phyloP scores from a whole-genome alignment of 2,329 filamentous ascomycete species.

The Cercospora beticola region DNA sequence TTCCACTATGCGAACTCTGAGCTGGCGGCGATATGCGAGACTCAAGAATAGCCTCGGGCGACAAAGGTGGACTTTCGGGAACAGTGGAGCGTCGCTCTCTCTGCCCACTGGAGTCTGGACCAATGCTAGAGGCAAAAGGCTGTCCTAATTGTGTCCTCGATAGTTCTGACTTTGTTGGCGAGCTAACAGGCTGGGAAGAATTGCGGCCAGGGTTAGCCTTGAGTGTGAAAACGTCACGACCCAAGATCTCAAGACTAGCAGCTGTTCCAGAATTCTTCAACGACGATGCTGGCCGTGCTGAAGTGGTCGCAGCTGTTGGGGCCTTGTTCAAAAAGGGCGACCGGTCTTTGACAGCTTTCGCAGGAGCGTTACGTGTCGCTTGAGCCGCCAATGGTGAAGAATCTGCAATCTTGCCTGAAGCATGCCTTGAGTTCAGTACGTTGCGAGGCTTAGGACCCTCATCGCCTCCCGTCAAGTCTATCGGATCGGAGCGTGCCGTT shows the following conservation, averaged over 20 bases:
- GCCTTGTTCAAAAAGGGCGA: neutral
- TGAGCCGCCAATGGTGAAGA: neutral
- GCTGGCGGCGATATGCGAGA: neutral
- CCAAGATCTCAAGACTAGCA: neutral
- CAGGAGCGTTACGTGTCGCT: neutral
- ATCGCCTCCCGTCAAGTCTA: neutral
- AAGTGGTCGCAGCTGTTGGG: neutral
- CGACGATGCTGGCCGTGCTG: neutral
- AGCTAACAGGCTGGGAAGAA: neutral
- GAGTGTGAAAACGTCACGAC: neutral
- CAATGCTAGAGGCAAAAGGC: neutral
- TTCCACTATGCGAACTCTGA: neutral
- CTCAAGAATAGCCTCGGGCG: neutral
- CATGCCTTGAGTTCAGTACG: neutral
- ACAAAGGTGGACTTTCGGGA: slow-evolving; percentile 9
- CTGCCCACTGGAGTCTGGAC: neutral
- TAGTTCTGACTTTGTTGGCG: neutral
- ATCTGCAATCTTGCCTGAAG: neutral
- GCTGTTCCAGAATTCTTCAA: neutral
- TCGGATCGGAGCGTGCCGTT: neutral
- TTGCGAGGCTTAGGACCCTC: neutral
- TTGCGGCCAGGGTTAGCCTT: neutral
- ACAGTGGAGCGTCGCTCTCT: slow-evolving; percentile 7
- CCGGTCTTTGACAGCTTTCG: neutral
- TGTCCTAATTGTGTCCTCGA: neutral